A percentile compares a stretch with the other conserved stretches of the same genome.
Conservation (phyloP, 148 eudicot species). For the Diospyros kaki region DNA sequence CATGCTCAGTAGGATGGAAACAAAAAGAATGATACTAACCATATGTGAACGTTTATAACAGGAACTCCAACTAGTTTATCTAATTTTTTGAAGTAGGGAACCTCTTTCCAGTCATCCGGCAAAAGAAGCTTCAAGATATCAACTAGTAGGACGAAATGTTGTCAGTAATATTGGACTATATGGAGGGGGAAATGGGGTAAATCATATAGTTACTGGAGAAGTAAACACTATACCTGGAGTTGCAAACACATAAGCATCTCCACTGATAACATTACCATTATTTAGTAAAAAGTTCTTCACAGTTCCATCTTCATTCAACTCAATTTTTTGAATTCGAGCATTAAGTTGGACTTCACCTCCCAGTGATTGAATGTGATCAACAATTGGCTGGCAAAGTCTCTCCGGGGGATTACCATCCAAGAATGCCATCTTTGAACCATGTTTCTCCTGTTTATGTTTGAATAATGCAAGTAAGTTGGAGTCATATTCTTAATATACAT, state of each 20-base stretch:
- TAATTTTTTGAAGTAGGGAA: constrained; percentile 73
- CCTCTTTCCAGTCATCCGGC: constrained; percentile 86
- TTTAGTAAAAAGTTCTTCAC: constrained; percentile 61
- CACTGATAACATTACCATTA: constrained; percentile 61
- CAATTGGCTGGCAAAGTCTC: constrained; percentile 95
- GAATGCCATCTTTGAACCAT: constrained; percentile 99
- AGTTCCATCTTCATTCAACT: constrained; percentile 67
- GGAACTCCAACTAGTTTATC: constrained; percentile 98
- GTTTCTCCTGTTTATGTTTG: constrained; percentile 64
- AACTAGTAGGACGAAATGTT: constrained; percentile 36
- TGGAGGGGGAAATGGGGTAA: background rate
- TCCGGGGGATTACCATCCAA: constrained; percentile 98
- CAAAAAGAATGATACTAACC: constrained; percentile 47
- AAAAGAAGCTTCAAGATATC: constrained; percentile 85
- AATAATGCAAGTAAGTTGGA: background rate
- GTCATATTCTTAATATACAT: too few relatives aligned
- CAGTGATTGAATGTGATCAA: constrained; percentile 67
- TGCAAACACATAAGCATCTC: constrained; percentile 88
- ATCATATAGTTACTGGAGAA: background rate
- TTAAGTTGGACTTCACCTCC: constrained; percentile 85
- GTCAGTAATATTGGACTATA: constrained; percentile 14
- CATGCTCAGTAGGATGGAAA: background rate
- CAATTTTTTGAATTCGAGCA: constrained; percentile 78
- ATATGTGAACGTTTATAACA: constrained; percentile 95
- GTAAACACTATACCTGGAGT: constrained; percentile 61